phyloP scores from a whole-genome alignment of 75 land plant genomes.

The Cupressus sempervirens region DNA sequence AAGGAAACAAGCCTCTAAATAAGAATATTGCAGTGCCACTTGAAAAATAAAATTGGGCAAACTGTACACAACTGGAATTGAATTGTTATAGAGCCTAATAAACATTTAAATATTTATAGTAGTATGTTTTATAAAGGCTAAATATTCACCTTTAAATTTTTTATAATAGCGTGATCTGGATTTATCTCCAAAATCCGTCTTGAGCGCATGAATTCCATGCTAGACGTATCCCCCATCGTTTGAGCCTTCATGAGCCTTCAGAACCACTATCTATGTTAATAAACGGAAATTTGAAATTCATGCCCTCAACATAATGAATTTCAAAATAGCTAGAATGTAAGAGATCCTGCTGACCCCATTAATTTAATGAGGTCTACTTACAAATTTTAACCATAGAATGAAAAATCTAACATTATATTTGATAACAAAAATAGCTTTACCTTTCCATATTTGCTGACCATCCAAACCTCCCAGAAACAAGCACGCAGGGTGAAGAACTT shows the following conservation, averaged over 20 bases:
- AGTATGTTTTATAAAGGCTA: conserved; percentile 42
- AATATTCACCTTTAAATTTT: conserved; percentile 65
- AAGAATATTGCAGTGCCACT: not conserved
- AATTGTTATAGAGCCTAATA: not conserved
- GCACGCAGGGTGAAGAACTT: conserved; percentile 92
- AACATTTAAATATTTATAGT: conserved; percentile 87
- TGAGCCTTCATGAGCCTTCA: conserved; percentile 95
- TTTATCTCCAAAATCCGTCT: conserved; percentile 90
- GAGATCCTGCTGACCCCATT: too few relatives aligned
- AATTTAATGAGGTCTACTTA: too few relatives aligned
- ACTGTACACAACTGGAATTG: not conserved
- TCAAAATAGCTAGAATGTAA: not conserved
- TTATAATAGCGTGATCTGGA: conserved; percentile 90
- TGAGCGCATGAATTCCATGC: conserved; percentile 92
- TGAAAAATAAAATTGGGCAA: not conserved
- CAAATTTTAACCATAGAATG: not conserved
- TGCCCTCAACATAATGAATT: not conserved
- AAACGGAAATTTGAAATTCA: not conserved
- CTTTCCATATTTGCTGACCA: conserved; percentile 99
- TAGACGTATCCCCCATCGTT: conserved; percentile 83
- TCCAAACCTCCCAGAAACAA: conserved; percentile 94
- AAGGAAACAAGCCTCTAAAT: not conserved
- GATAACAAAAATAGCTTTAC: conserved; percentile 21
- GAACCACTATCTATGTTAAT: not conserved
- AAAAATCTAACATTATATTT: not conserved